phyloP scores from a whole-genome alignment of 306 rosid genomes.

The Acacia confusa region DNA sequence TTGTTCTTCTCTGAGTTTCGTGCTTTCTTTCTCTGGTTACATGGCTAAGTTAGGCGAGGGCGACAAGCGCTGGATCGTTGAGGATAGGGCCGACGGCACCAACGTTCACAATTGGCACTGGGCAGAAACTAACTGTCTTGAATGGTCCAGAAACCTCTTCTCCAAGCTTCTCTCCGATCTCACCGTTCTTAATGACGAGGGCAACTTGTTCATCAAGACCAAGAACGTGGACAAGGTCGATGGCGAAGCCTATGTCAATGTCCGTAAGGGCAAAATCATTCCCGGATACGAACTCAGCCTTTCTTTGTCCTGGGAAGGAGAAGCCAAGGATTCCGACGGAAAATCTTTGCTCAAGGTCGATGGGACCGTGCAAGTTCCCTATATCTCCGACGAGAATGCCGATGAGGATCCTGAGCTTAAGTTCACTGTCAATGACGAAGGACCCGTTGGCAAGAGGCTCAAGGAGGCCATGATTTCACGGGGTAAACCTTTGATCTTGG shows the following conservation, averaged over 20 bases:
- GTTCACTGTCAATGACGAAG: conserved; percentile 77
- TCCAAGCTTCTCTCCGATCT: conserved; percentile 64
- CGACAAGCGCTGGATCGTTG: conserved; percentile 98
- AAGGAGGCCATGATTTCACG: conserved; percentile 81
- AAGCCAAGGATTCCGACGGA: conserved; percentile 64
- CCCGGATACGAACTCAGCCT: conserved; percentile 90
- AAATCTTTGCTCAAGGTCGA: conserved; percentile 65
- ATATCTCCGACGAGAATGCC: conserved; percentile 91
- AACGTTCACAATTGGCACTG: conserved; percentile 99
- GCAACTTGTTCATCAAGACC: conserved; percentile 51
- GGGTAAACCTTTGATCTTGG: conserved; percentile 78
- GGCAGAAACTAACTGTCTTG: conserved; percentile 89
- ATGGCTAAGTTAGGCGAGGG: conserved; percentile 97
- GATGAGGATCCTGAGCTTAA: conserved; percentile 90
- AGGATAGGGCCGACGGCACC: conserved; percentile 87
- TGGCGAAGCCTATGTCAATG: conserved; percentile 90
- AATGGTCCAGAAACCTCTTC: conserved; percentile 75
- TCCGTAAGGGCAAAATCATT: conserved; percentile 89
- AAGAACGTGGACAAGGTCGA: conserved; percentile 59
- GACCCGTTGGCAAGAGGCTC: conserved; percentile 63
- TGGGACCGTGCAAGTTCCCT: conserved; percentile 83
- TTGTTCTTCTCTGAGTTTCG: too few species aligned
- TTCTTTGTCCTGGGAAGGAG: conserved; percentile 76
- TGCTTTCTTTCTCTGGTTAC: neutral
- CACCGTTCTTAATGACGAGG: conserved; percentile 69